phyloP scores from a whole-genome alignment of 139 green algal genomes.

The Picochlorum sp. region DNA sequence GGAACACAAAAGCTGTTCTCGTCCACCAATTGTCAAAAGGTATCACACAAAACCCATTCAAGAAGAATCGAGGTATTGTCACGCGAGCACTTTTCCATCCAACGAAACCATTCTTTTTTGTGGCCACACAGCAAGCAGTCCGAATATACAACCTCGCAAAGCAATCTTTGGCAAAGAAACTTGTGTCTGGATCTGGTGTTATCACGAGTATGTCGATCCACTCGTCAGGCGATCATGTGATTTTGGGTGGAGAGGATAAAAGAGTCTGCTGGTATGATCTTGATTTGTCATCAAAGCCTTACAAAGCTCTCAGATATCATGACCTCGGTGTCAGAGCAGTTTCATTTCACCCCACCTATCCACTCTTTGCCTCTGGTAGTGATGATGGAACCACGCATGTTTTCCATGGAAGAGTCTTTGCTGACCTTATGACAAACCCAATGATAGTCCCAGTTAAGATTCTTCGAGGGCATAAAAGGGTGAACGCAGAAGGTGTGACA shows the following conservation, averaged over 20 bases:
- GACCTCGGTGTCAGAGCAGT: conserved; percentile 49
- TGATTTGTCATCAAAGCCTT: conserved; percentile 89
- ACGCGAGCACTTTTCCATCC: conserved; percentile 82
- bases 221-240: conserved; percentile 81
- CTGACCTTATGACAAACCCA: conserved; percentile 90
- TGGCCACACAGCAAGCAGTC: conserved; percentile 81
- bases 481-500: conserved; percentile 56
- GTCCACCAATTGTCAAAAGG: conserved; percentile 87
- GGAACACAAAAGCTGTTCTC: conserved; percentile 76
- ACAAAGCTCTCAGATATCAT: conserved; percentile 82
- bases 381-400: conserved; percentile 83
- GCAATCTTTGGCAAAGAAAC: conserved; percentile 84
- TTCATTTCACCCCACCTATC: conserved; percentile 85
- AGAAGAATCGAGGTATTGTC: conserved; percentile 81
- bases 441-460: conserved; percentile 83
- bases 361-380: conserved; percentile 76
- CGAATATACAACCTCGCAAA: conserved; percentile 91
- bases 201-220: conserved; percentile 83
- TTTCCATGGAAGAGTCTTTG: conserved; percentile 93
- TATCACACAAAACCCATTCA: conserved; percentile 85
- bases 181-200: conserved; percentile 67
- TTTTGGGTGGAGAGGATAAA: conserved; percentile 81
- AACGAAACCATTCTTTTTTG: conserved; percentile 88
- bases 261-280: conserved; percentile 91
- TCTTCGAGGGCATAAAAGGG: conserved; percentile 30